These are phyloP conservation scores for Neurospora discreta DNA, from an alignment of 495 filamentous ascomycete species.

Conservation along the genomic window DNA sequence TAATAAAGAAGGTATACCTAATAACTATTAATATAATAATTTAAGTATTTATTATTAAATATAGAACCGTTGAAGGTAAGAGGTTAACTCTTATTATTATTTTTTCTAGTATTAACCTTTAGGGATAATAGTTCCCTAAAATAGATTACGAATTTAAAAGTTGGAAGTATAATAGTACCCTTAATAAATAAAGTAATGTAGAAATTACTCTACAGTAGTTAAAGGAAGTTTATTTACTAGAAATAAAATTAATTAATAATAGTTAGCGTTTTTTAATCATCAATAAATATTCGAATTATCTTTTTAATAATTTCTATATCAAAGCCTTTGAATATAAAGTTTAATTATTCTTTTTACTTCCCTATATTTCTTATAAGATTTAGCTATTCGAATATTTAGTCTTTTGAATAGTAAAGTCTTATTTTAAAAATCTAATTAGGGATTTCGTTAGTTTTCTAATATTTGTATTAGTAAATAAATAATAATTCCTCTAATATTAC, in stretches of 20 bases:
- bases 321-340: not conserved
- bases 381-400: conserved; percentile 3
- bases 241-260: not conserved
- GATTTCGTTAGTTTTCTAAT: not conserved
- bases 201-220: conserved; percentile 1
- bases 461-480: not conserved
- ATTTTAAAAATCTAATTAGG: not conserved
- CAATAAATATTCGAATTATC: conserved; percentile 1
- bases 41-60: too few relatives aligned
- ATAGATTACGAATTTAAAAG: too few relatives aligned
- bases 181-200: too few relatives aligned
- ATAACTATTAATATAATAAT: too few relatives aligned
- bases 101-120: too few relatives aligned
- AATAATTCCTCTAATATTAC: not conserved
- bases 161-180: too few relatives aligned
- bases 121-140: too few relatives aligned
- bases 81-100: too few relatives aligned
- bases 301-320: not conserved
- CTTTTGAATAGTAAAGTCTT: not conserved
- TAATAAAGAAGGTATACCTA: too few relatives aligned
- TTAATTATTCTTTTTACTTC: conserved; percentile 2
- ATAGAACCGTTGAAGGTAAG: too few relatives aligned
- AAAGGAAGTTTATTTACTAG: conserved; percentile 3
- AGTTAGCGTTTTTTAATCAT: not conserved
- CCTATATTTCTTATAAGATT: conserved; percentile 4